Evolutionary conservation across 768 basidiomycete species (phyloP), one percentile per base, ranked within the genome.

Genomic region (Lentinus brumalis): DNA sequence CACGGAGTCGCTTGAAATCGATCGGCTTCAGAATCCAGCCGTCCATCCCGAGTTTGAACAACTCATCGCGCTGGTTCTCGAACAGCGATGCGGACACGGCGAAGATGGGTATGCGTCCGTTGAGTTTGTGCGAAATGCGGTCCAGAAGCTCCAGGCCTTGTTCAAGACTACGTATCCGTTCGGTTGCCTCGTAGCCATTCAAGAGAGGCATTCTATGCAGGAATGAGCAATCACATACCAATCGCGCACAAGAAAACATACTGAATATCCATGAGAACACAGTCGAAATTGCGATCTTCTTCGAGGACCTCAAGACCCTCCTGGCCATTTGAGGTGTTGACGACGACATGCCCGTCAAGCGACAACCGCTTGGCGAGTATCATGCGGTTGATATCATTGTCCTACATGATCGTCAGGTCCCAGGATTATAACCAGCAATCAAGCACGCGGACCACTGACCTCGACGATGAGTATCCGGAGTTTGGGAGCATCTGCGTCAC

Each of bases 21-120:
- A 93, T 86, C 0, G 91, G 92, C 73, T 93, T 93, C 62, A 93
- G 75, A 16, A 92, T 83, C 90, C 90, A 94, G 4, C 91, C 92
- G 69, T 92, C 89, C 70, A 92, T 81, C 42, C 90, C 86, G 49
- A 78, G 72, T 12, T 76, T 69, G 8, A 76, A 72, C 53, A 92
- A 73, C 56, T 86, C 80, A 0, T 78, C 72, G 4, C 84, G 79
- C 67, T 89, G 85, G 16, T 73, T 73, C 64, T 88, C 87, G 40
- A 74, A 70, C 9, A 92, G 76, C 12, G 89, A 90, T 1, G 91
- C 91, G 2, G 89, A 90, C 15, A 94, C 91, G 31, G 89, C 92
- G 62, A 94, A 87, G 53, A 93, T 89, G 5, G 91, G 91, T 47
- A 92, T 83, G 11, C 88, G 82, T 0, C 83, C 84, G 67, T 88